Base-by-base conservation (phyloP, 768 basidiomycete species). In the Ephemerocybe angulata region DNA sequence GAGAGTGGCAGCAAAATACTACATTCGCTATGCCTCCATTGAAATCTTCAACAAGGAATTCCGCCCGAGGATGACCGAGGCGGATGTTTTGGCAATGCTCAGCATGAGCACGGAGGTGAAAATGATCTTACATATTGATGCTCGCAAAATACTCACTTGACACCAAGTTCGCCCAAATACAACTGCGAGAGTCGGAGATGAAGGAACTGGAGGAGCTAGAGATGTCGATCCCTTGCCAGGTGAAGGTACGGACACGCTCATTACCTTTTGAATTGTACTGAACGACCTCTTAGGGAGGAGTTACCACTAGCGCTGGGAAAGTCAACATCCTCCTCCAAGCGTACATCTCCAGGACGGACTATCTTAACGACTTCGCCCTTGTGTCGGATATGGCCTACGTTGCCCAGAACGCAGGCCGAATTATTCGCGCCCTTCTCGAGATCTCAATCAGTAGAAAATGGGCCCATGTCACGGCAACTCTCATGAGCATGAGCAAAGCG, bases 1-100 rank as follows among this genome's bases (percentile, higher is more conserved):
- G n/a, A 77, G 93, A 59, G 95, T 98, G 62, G 94, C 97, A 0
- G 93, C 96, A 3, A 95, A 90, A 70, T 99, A 97, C 70, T 99
- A 98, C 70, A 89, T 99, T 65, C 83, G 88, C 19, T 73, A 92
- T 67, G 72, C 82, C 41, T 93, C 91, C 3, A 86, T 98, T 31
- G 91, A 92, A 67, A 82, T 90, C 5, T 98, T 96, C 76, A 90
- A 88, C 69, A 70, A 80, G 58, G 70, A 80, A 56, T 91, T 98
- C 70, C 78, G 83, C 48, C 79, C 84, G 1, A 82, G 74, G 54
- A 97, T 98, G 95, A 82, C 87, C 1, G 96, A 98, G 70, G 97
- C 95, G 2, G 94, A 98, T 69, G 82, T 93, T 28, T 78, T 99
- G 54, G 80, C 70, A 2, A 85, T 98, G 84, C 79, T 98, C 30